Evolutionary conservation across 164 flowering plant genomes (phyloP).

Genomic region (Amborella trichopoda): DNA sequence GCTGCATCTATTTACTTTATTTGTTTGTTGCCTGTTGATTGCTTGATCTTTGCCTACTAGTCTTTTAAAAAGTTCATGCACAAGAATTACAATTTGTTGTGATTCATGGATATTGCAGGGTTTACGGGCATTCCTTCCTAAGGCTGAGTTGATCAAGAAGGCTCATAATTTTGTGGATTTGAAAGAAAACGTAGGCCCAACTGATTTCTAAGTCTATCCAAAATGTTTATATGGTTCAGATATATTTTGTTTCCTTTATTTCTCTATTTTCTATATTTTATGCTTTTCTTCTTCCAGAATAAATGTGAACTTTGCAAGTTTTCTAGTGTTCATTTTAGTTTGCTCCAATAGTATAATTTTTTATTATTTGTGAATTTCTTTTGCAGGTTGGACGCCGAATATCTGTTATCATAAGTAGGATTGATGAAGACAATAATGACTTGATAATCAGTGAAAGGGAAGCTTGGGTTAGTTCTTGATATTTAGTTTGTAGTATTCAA

Average conservation of each 20-base stretch:
- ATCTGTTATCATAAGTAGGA: constrained; percentile 49
- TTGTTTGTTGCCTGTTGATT: no score
- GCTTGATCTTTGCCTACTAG: not conserved
- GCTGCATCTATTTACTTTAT: not conserved
- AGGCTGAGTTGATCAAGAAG: constrained; percentile 67
- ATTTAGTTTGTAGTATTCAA: no score
- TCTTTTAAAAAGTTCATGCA: not conserved
- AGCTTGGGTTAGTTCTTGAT: constrained; percentile 69
- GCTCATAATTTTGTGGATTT: constrained; percentile 56
- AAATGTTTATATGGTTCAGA: no score
- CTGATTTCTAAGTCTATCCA: not conserved
- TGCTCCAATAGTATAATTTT: no score
- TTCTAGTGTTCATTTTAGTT: not conserved
- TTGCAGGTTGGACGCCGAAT: constrained; percentile 67
- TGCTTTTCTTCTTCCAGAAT: not conserved
- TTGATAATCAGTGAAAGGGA: constrained; percentile 78
- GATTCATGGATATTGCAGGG: constrained; percentile 37
- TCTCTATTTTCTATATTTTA: no score
- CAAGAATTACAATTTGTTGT: not conserved
- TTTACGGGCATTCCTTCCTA: constrained; percentile 86
- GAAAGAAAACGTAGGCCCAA: constrained; percentile 66
- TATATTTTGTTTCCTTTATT: no score
- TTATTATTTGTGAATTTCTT: no score
- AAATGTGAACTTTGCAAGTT: not conserved
- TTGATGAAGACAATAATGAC: constrained; percentile 70